Base-by-base conservation (phyloP, 345 rosid genomes). In the Luvunga scandens region DNA sequence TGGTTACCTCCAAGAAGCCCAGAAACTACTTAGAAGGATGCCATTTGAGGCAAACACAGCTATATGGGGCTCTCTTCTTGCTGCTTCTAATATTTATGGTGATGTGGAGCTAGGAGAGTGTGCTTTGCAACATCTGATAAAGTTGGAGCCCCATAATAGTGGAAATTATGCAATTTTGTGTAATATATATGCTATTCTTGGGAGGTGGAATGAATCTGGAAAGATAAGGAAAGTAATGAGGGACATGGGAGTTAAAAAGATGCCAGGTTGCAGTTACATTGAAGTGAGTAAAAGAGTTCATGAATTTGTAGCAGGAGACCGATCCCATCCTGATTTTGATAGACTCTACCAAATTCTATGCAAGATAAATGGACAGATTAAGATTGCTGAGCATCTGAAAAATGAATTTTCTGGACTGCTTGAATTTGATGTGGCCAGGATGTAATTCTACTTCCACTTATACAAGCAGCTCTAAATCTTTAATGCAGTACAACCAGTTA, bases 21-120 rank as follows among this genome's bases (percentile, higher is more conserved):
- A 75, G 73, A 78, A 84, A 82, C 80, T 90, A 68, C 57, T 84
- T 39, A 73, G 53, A 66, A 68, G 24, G 31, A 93, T 93, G 97
- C 94, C 98, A 19, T 88, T 86, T 69, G 85, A 88, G 80, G 85
- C 92, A 9, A 91, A 87, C 74, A 93, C 93, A 6, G 89, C 96
- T 61, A 85, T 91, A 76, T 93, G 97, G 95, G 97, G 93, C 55
- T 90, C 97, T 33, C 89, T 92, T 75, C 97, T 93, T 70, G 89
- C 92, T 75, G 89, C 94, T 78, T 84, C 97, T 25, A 85, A 78
- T 79, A 85, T 82, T 70, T 87, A 91, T 85, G 89, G 85, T 28
- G 86, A 90, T 77, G 81, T 83, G 69, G 81, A 84, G 80, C 85
- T 91, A 22, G 97, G 90, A 71, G 94, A 87, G 82, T 71, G 69